Conservation (phyloP, 441 rosid species). For the Rhodomyrtus psidioides region DNA sequence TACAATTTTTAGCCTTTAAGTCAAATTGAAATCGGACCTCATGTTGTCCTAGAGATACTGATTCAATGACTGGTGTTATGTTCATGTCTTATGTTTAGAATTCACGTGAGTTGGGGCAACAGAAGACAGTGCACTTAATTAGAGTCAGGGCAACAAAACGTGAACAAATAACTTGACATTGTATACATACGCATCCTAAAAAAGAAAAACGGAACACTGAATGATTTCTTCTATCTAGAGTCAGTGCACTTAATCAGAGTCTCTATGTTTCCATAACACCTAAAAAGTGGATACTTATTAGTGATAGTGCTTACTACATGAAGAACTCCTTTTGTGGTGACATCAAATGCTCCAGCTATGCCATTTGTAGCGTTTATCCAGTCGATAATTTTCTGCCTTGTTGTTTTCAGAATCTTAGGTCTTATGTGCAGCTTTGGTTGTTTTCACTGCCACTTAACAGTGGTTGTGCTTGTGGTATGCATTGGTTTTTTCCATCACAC, state of each 20-base stretch:
- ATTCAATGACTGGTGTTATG: neutral
- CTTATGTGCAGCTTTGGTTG: too few relatives aligned
- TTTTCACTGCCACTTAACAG: too few relatives aligned
- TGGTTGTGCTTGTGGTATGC: too few relatives aligned
- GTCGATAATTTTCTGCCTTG: conserved; percentile 85
- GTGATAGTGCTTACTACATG: conserved; percentile 50
- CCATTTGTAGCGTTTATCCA: conserved; percentile 88
- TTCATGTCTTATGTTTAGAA: neutral
- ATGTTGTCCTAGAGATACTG: neutral
- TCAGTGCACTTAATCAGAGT: neutral
- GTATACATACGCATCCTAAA: neutral
- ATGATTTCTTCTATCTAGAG: neutral
- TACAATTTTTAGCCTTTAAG: neutral
- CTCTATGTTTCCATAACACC: neutral
- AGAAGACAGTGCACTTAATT: too few relatives aligned
- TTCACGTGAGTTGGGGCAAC: neutral
- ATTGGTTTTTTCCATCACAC: too few relatives aligned
- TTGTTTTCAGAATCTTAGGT: too few relatives aligned
- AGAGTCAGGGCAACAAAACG: too few relatives aligned
- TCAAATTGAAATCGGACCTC: neutral
- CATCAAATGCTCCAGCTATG: conserved; percentile 92
- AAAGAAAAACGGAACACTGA: neutral
- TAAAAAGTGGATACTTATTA: neutral
- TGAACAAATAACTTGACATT: neutral
- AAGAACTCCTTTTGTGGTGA: conserved; percentile 94